Conservation (phyloP, 441 rosid species). For the Metrosideros polymorpha region DNA sequence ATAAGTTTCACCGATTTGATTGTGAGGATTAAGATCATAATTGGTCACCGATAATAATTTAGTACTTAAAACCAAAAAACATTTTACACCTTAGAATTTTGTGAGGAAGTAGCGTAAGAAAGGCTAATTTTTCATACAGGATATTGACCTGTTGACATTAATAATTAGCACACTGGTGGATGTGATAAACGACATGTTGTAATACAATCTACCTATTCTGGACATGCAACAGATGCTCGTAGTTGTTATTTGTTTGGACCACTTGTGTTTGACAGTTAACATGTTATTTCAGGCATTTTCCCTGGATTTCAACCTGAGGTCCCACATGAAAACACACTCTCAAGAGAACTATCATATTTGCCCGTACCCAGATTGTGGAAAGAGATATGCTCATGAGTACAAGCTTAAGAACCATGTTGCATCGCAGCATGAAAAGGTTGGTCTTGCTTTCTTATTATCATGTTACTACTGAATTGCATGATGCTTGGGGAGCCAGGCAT, state of each 20-base stretch:
- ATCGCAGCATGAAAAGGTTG: constrained; percentile 83
- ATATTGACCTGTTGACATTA: neutral
- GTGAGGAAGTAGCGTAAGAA: neutral
- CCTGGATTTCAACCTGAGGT: constrained; percentile 89
- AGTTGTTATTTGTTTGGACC: neutral
- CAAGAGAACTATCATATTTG: constrained; percentile 97
- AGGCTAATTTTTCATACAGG: neutral
- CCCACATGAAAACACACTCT: constrained; percentile 98
- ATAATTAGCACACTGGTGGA: neutral
- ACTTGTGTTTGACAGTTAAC: neutral
- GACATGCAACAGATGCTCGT: neutral
- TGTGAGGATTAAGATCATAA: neutral
- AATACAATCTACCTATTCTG: neutral
- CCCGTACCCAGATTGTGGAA: constrained; percentile 84
- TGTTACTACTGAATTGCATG: neutral
- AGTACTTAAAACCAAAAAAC: neutral
- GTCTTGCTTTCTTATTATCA: neutral
- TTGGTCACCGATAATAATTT: neutral
- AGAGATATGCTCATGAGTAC: constrained; percentile 98
- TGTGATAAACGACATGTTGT: neutral
- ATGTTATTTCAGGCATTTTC: constrained; percentile 72
- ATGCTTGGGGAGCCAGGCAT: neutral
- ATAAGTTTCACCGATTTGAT: neutral
- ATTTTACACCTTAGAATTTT: neutral
- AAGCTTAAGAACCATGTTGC: constrained; percentile 85